Evolutionary conservation across 2,329 filamentous ascomycete species (phyloP).

Genomic region (Nemania sp.): DNA sequence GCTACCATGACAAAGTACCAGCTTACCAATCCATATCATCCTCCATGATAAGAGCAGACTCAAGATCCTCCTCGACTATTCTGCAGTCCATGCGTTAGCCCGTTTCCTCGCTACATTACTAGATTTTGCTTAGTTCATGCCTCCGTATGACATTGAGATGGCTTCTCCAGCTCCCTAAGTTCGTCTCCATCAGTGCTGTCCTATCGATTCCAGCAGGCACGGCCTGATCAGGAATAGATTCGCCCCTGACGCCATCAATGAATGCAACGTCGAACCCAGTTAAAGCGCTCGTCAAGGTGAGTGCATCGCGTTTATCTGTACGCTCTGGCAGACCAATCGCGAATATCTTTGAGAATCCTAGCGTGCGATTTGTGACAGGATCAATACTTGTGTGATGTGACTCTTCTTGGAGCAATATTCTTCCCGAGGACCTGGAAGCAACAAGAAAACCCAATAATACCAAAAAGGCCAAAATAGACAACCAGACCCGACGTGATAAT

Average conservation of each 20-base stretch:
- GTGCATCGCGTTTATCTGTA: slow-evolving; percentile 53
- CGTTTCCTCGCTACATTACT: not conserved
- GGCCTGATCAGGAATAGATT: slow-evolving; percentile 47
- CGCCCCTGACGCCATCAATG: slow-evolving; percentile 47
- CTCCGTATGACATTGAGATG: slow-evolving; percentile 45
- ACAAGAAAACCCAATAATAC: not conserved
- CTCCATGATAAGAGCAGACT: slow-evolving; percentile 45
- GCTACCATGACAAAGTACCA: not conserved
- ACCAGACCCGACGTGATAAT: slow-evolving; percentile 1
- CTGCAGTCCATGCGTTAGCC: slow-evolving; percentile 17
- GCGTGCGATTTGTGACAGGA: slow-evolving; percentile 30
- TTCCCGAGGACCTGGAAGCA: not conserved
- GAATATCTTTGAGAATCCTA: slow-evolving; percentile 41
- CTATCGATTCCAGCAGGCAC: slow-evolving; percentile 41
- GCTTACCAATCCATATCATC: slow-evolving; percentile 45
- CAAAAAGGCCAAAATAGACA: not conserved
- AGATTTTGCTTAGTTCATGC: slow-evolving; percentile 12
- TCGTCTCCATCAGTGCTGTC: slow-evolving; percentile 36
- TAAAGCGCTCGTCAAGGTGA: slow-evolving; percentile 47
- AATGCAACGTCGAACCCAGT: slow-evolving; percentile 49
- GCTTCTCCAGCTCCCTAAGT: slow-evolving; percentile 46
- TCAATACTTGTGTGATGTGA: not conserved
- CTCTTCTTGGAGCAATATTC: not conserved
- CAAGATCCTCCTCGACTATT: slow-evolving; percentile 42
- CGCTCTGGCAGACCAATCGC: slow-evolving; percentile 51